These are phyloP conservation scores for Uronychia binucleata DNA, from an alignment of 73 alveolate genomes.

Conservation along the genomic window DNA sequence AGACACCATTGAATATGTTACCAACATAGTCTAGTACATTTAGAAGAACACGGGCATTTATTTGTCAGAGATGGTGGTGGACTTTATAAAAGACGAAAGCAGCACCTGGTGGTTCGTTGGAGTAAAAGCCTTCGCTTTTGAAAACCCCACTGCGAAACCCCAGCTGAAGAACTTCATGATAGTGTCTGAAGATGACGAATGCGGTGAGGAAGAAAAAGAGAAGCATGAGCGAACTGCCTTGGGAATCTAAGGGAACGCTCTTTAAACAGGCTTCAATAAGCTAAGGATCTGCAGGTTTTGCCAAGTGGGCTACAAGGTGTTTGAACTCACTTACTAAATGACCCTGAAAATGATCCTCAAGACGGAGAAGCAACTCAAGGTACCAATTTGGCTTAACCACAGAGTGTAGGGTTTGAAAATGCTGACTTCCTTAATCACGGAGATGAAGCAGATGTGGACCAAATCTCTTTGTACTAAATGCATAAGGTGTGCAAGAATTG, in stretches of 20 bases:
- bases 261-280: constrained; percentile 41
- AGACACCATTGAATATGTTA: constrained; percentile 80
- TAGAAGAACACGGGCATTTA: neutral
- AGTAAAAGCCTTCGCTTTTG: constrained; percentile 48
- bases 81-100: constrained; percentile 91
- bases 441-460: constrained; percentile 58
- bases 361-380: constrained; percentile 72
- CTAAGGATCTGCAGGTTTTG: constrained; percentile 77
- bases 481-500: constrained; percentile 77
- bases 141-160: constrained; percentile 39
- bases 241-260: constrained; percentile 1
- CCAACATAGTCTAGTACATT: neutral
- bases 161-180: constrained; percentile 27
- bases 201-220: constrained; percentile 44
- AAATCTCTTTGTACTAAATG: constrained; percentile 60
- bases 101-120: constrained; percentile 93
- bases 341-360: constrained; percentile 75
- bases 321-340: constrained; percentile 70
- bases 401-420: constrained; percentile 49
- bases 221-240: neutral
- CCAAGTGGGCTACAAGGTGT: constrained; percentile 60
- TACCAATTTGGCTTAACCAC: neutral
- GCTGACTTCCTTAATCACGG: constrained; percentile 74
- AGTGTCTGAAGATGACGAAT: neutral
- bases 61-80: constrained; percentile 25